phyloP scores from a whole-genome alignment of 2,329 filamentous ascomycete species.

The Botrytis medusae region DNA sequence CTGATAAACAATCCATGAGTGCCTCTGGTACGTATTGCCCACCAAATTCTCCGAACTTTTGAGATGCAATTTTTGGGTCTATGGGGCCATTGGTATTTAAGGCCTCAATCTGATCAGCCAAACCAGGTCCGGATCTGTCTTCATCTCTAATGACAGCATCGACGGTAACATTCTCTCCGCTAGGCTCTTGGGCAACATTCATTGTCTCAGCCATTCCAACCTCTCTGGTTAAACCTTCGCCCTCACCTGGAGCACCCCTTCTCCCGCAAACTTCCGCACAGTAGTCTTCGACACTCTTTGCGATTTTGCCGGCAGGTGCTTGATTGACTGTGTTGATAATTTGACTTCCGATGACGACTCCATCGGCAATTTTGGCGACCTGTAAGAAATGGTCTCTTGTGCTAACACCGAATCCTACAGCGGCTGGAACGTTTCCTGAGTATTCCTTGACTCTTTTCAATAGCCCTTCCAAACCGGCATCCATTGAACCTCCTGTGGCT shows the following conservation, averaged over 20 bases:
- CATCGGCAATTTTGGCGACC: slow-evolving; percentile 81
- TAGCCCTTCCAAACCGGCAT: slow-evolving; percentile 76
- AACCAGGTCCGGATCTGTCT: slow-evolving; percentile 30
- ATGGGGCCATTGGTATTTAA: slow-evolving; percentile 55
- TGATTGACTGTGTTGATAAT: slow-evolving; percentile 80
- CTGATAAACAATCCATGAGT: slow-evolving; percentile 90
- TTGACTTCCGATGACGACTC: slow-evolving; percentile 94
- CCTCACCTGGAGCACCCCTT: slow-evolving; percentile 41
- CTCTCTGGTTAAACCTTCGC: slow-evolving; percentile 53
- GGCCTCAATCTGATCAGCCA: slow-evolving; percentile 63
- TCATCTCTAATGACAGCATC: slow-evolving; percentile 60
- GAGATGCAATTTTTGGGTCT: slow-evolving; percentile 62
- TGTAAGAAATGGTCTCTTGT: slow-evolving; percentile 91
- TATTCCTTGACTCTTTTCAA: slow-evolving; percentile 86
- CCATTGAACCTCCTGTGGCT: slow-evolving; percentile 73
- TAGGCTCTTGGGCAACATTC: slow-evolving; percentile 58
- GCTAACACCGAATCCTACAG: slow-evolving; percentile 94
- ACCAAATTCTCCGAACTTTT: slow-evolving; percentile 92
- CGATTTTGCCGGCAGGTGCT: slow-evolving; percentile 63
- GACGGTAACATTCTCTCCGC: slow-evolving; percentile 61
- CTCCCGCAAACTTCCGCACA: slow-evolving; percentile 71
- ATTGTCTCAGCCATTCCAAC: slow-evolving; percentile 70
- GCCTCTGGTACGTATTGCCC: slow-evolving; percentile 98
- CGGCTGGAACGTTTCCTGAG: slow-evolving; percentile 85
- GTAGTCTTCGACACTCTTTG: slow-evolving; percentile 80